phyloP scores from a whole-genome alignment of 768 basidiomycete genomes.

The Agrocybe praecox region DNA sequence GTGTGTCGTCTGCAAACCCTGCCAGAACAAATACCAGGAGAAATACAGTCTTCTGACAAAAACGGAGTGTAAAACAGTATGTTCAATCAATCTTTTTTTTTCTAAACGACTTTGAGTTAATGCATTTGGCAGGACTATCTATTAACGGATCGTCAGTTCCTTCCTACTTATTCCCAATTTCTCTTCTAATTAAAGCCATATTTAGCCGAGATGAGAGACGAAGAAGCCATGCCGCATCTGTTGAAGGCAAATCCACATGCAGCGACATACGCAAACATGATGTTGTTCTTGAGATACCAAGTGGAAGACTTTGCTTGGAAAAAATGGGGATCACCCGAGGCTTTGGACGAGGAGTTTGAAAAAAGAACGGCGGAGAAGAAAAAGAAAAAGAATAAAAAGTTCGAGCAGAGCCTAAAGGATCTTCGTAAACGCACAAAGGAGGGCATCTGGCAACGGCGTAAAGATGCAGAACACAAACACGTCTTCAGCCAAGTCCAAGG shows the following conservation, averaged over 20 bases:
- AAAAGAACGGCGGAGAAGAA: slow-evolving; percentile 79
- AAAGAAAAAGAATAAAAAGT: slow-evolving; percentile 91
- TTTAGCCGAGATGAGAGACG: slow-evolving; percentile 90
- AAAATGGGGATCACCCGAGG: slow-evolving; percentile 97
- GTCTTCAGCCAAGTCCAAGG: slow-evolving; percentile 66
- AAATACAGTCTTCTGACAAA: slow-evolving; percentile 96
- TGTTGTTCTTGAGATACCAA: slow-evolving; percentile 93
- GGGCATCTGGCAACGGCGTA: slow-evolving; percentile 85
- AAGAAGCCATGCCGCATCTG: slow-evolving; percentile 89
- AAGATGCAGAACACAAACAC: slow-evolving; percentile 89
- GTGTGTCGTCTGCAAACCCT: slow-evolving; percentile 84
- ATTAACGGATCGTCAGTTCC: slow-evolving; percentile 79
- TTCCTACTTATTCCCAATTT: slow-evolving; percentile 24
- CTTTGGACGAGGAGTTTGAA: slow-evolving; percentile 86
- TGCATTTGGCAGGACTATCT: slow-evolving; percentile 77
- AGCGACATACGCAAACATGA: slow-evolving; percentile 98
- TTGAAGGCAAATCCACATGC: slow-evolving; percentile 95
- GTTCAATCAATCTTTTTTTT: slow-evolving; percentile 15
- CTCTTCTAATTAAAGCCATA: neutral
- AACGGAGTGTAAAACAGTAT: slow-evolving; percentile 95
- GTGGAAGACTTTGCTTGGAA: slow-evolving; percentile 97
- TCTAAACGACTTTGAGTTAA: neutral
- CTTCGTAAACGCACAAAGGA: slow-evolving; percentile 84
- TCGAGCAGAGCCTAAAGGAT: slow-evolving; percentile 87
- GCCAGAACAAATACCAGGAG: slow-evolving; percentile 88